These are phyloP conservation scores for Yarrowia keelungensis DNA, from an alignment of 805 yeast genomes.

Conservation along the genomic window DNA sequence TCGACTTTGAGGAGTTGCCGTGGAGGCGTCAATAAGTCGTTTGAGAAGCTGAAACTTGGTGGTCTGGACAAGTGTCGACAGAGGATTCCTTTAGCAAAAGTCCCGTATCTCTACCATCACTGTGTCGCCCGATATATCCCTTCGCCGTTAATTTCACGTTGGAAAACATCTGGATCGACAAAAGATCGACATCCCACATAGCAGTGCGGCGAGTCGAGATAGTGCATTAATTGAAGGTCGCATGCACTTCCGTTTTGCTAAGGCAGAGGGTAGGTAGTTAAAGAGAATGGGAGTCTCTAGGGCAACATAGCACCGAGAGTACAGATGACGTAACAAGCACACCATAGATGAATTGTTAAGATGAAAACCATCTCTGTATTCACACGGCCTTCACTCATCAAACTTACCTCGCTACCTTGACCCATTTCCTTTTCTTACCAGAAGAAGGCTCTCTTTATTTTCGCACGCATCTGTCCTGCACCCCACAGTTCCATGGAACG, in stretches of 20 bases:
- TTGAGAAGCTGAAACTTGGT: background rate
- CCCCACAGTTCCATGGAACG: conserved; percentile 1
- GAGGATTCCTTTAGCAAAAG: too few species aligned
- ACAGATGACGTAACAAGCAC: too few species aligned
- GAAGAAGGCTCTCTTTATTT: background rate
- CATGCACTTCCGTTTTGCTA: background rate
- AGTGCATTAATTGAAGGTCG: background rate
- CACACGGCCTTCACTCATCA: too few species aligned
- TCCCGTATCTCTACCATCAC: background rate
- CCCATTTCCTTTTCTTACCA: background rate
- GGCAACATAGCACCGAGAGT: too few species aligned
- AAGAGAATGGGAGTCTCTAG: too few species aligned
- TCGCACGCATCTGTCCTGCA: background rate
- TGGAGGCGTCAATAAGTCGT: too few species aligned
- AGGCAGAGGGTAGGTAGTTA: too few species aligned
- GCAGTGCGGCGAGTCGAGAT: background rate
- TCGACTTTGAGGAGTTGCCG: background rate
- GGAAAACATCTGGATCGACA: conserved; percentile 1
- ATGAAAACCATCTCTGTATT: too few species aligned
- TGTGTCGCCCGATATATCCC: background rate
- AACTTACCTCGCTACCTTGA: too few species aligned
- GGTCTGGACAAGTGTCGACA: background rate
- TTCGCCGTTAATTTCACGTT: background rate
- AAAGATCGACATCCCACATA: background rate
- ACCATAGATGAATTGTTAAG: too few species aligned